Evolutionary conservation across 768 basidiomycete genomes (phyloP), one percentile per base, ranked within the genome.

Genomic region (Boletus bicolor): DNA sequence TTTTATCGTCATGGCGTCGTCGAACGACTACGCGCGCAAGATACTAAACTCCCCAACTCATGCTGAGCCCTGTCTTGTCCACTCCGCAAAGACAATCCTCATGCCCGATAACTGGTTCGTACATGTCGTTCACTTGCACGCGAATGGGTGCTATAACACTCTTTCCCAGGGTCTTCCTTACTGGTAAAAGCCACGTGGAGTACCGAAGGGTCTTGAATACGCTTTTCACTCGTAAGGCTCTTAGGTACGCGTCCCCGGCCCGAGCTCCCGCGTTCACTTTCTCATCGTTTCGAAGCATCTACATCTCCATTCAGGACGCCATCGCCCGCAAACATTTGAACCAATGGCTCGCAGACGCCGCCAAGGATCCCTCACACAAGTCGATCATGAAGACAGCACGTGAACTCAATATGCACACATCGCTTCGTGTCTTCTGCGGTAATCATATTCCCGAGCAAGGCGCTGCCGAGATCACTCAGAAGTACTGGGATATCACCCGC

Each of bases 1-100:
- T 64, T 98, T 98, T 73, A 98, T 99, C 68, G 97, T 99, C 66
- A 95, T 98, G 84, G 93, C 94, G 24, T 91, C 96, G 8, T 87
- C 91, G 4, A 98, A 93, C 65, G 88, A 96, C 62, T 93, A 84
- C 72, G 78, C 95, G 11, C 89, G 96, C 67, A 98, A 96, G 75
- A 95, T 98, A 63, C 78, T 99, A 68, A 98, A 98, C 77, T 93
- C 93, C 5, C 96, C 97, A 0, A 81, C 75, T 9, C 86, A 91
- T 64, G 90, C 97, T 28, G 95, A 98, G 71, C 97, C 97, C 0
- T 96, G 93, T 68, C 84, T 99, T 17, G 93, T 98, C 30, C 79
- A 93, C 61, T 89, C 93, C 7, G 97, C 93, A 34, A 97, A 96
- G 73, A 78, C 86, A 53, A 78, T 99, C 54, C 80, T 99, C 43